These are phyloP conservation scores for Acaromyces ingoldii DNA, from an alignment of 1,284 basidiomycete species.

Conservation along the genomic window DNA sequence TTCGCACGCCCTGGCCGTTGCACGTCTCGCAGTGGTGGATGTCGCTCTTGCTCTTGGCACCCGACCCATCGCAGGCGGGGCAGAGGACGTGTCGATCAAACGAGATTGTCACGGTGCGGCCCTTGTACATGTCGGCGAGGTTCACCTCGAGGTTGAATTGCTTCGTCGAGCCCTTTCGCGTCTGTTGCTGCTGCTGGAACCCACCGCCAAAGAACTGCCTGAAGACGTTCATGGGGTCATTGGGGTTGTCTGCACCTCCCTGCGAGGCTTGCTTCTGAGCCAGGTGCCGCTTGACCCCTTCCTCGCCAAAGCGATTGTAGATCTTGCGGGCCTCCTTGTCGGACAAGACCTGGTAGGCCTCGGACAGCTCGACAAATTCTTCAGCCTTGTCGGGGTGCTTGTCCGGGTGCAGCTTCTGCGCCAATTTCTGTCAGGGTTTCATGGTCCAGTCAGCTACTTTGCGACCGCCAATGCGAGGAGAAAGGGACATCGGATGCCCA, in stretches of 20 bases:
- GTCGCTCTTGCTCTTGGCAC: constrained; percentile 40
- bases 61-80: constrained; percentile 44
- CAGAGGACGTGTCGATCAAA: constrained; percentile 45
- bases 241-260: constrained; percentile 15
- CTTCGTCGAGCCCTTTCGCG: constrained; percentile 41
- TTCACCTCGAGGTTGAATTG: constrained; percentile 41
- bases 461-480: neutral
- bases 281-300: constrained; percentile 48
- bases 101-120: constrained; percentile 32
- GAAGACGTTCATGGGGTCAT: constrained; percentile 48
- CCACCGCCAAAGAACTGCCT: constrained; percentile 46
- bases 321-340: constrained; percentile 42
- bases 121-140: constrained; percentile 42
- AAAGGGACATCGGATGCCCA: neutral
- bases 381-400: constrained; percentile 49
- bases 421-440: constrained; percentile 20
- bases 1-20: constrained; percentile 37
- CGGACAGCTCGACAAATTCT: constrained; percentile 53
- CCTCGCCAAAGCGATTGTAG: constrained; percentile 45
- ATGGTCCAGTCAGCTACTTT: neutral
- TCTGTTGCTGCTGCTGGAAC: constrained; percentile 16
- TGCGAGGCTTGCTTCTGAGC: constrained; percentile 11
- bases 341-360: constrained; percentile 46
- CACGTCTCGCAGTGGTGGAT: constrained; percentile 44
- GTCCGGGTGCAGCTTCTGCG: constrained; percentile 49